Evolutionary conservation across 2,329 filamentous ascomycete species (phyloP).

Genomic region (Colletotrichum caudatum): DNA sequence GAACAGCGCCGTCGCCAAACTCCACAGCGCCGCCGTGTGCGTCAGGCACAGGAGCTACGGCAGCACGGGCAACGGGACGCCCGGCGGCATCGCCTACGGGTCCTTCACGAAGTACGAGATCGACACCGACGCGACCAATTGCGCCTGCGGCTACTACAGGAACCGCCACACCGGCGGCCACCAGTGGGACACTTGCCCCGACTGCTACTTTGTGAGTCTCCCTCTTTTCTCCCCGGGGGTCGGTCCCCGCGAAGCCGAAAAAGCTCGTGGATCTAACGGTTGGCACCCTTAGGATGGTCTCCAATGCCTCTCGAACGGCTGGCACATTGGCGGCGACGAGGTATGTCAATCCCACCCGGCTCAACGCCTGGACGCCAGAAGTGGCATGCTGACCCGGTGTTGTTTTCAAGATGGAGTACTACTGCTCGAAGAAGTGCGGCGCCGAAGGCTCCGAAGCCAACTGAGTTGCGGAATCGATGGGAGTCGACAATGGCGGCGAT

Average conservation of each 20-base stretch:
- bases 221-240: no score
- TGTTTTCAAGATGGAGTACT: slow-evolving; percentile 30
- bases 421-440: slow-evolving; percentile 42
- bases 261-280: no score
- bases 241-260: accelerated
- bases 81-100: slow-evolving; percentile 27
- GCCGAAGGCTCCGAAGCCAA: slow-evolving; percentile 41
- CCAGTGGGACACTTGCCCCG: slow-evolving; percentile 42
- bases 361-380: neutral
- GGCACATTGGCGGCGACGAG: slow-evolving; percentile 43
- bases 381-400: neutral
- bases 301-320: slow-evolving; percentile 30
- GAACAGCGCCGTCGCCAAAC: slow-evolving; percentile 19
- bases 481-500: neutral
- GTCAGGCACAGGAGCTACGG: neutral
- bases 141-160: slow-evolving; percentile 41
- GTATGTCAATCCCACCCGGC: neutral
- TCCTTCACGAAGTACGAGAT: slow-evolving; percentile 38
- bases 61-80: slow-evolving; percentile 33
- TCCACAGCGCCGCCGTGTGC: slow-evolving; percentile 34
- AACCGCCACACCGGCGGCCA: slow-evolving; percentile 42
- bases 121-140: slow-evolving; percentile 31
- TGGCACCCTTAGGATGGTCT: slow-evolving; percentile 26
- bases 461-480: neutral
- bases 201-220: slow-evolving; percentile 34